phyloP scores from a whole-genome alignment of 1,284 basidiomycete species.

The Mycosarcoma mackinlayi region DNA sequence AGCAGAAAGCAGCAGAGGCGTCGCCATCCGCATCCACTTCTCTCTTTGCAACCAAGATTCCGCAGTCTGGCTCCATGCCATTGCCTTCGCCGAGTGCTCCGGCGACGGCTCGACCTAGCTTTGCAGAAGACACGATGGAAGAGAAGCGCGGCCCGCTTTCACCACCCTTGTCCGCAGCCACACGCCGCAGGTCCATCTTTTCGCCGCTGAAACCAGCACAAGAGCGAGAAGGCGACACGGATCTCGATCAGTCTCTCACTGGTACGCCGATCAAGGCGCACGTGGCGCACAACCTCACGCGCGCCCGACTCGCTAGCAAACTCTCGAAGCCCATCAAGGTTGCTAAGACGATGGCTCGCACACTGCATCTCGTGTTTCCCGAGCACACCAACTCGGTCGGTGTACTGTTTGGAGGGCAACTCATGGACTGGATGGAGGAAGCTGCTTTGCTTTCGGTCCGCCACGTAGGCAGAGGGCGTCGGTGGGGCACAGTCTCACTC shows the following conservation, averaged over 20 bases:
- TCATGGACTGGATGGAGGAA: slow-evolving; percentile 63
- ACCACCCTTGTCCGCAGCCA: slow-evolving; percentile 14
- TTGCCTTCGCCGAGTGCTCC: slow-evolving; percentile 40
- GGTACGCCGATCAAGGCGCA: slow-evolving; percentile 34
- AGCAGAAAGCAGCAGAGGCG: background rate
- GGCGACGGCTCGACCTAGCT: slow-evolving; percentile 10
- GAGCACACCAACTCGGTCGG: slow-evolving; percentile 57
- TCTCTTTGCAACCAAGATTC: slow-evolving; percentile 28
- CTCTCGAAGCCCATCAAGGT: slow-evolving; percentile 47
- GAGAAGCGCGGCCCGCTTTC: slow-evolving; percentile 6
- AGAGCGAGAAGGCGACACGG: slow-evolving; percentile 41
- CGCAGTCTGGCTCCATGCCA: slow-evolving; percentile 26
- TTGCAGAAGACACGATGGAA: background rate
- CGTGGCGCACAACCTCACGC: slow-evolving; percentile 10
- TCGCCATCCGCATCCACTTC: slow-evolving; percentile 1
- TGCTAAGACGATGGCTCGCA: slow-evolving; percentile 41
- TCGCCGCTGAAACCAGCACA: slow-evolving; percentile 43
- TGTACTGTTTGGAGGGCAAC: slow-evolving; percentile 58
- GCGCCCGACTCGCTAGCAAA: slow-evolving; percentile 19
- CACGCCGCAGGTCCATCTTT: slow-evolving; percentile 37
- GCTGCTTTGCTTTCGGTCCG: slow-evolving; percentile 49
- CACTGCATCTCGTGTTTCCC: slow-evolving; percentile 58
- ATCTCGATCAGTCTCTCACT: slow-evolving; percentile 32
- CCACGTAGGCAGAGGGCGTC: slow-evolving; percentile 26
- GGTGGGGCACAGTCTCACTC: slow-evolving; percentile 56